Evolutionary conservation across 2,329 filamentous ascomycete species (phyloP).

Genomic region (Pyrenochaeta sp.): DNA sequence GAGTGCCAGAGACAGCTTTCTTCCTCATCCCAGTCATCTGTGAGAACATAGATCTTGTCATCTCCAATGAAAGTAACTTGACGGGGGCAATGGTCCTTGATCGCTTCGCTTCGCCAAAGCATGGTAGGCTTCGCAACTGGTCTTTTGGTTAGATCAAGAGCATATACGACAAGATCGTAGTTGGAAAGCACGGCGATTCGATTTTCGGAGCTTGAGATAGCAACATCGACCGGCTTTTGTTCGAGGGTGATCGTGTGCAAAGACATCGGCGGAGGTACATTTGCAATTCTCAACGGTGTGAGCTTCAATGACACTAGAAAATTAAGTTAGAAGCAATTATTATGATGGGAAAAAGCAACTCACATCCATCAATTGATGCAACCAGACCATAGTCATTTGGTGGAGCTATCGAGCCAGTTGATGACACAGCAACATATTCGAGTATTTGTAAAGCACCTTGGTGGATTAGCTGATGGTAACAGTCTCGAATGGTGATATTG

Average conservation of each 20-base stretch:
- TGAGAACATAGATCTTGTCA: conserved; percentile 45
- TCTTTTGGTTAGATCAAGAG: conserved; percentile 70
- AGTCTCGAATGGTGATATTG: background rate
- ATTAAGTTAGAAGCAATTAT: conserved; percentile 28
- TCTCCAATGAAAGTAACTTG: conserved; percentile 58
- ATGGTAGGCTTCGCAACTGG: conserved; percentile 55
- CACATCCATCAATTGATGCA: conserved; percentile 82
- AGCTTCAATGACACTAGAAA: conserved; percentile 70
- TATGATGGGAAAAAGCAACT: too few species aligned
- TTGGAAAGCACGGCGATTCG: conserved; percentile 75
- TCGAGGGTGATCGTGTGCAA: conserved; percentile 73
- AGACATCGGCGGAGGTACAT: conserved; percentile 92
- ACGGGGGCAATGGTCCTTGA: conserved; percentile 39
- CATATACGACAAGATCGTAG: conserved; percentile 70
- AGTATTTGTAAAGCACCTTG: conserved; percentile 62
- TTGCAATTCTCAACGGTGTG: conserved; percentile 83
- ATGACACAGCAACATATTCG: conserved; percentile 71
- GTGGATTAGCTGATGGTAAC: conserved; percentile 1
- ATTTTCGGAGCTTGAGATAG: conserved; percentile 61
- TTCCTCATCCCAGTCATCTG: conserved; percentile 41
- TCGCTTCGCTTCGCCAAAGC: conserved; percentile 45
- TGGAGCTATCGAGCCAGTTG: conserved; percentile 72
- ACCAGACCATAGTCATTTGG: conserved; percentile 82
- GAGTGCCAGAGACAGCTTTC: conserved; percentile 39
- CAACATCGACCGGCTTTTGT: conserved; percentile 74